Base-by-base conservation (phyloP, 2,329 filamentous ascomycete genomes). In the Nemania serpens region DNA sequence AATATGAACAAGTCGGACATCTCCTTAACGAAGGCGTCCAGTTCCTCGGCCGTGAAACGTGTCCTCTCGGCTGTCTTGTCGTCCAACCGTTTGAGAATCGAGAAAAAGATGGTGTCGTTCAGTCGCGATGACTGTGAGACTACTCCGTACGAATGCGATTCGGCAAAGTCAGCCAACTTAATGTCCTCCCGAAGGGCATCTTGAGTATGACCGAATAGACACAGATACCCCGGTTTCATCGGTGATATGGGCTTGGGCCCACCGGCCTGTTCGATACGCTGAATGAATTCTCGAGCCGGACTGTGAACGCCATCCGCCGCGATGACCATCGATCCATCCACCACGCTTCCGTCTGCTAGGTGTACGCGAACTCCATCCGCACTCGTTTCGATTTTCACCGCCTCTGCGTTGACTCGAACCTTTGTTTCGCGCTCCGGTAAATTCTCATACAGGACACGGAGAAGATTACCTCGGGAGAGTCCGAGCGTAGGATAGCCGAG, bases 271-370 rank as follows among this genome's bases (percentile, higher is more conserved):
- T 12, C 18, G 4, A 56, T 48, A 17, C 43, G 43, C 43, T 61
- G 58, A 47, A 71, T 69, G 46, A 63, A 50, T 15, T 59, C 42
- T 22, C 69, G 58, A 9, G 66, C 65, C 20, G 34, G 39, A 45
- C 68, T 70, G 47, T 69, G 64, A 3, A 69, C 69, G 1, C 69
- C 69, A 25, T 71, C 69, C 18, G 58, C 66, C 0, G 63, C 69
- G 13, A 71, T 66, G 2, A 71, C 59, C 0, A 71, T 22, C 1
- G 65, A 66, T 12, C 69, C 69, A 12, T 66, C 55, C n/a, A 68
- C 59, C 3, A 66, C 45, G 18, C 52, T 65, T 20, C 68, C 68
- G 45, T 70, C 69, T 9, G 45, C 50, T 9, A 69, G 60, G 17
- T 63, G 55, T n/a, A 69, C 68, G 3, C 25, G 54, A 6, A 71